Conservation (phyloP, 345 rosid genomes). For the sweet orange (Citrus sinensis) region DNA sequence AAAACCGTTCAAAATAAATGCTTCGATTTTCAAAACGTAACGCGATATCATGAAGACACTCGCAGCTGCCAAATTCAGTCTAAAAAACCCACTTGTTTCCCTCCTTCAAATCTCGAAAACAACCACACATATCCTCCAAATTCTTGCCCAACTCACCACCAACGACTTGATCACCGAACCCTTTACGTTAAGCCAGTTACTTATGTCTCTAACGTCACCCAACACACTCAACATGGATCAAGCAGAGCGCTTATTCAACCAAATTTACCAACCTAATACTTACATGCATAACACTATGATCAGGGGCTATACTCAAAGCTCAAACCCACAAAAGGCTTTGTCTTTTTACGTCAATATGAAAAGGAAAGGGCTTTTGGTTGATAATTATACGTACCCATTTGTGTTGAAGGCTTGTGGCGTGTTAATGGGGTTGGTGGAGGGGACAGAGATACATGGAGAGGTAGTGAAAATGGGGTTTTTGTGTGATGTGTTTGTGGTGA, state of each 20-base stretch:
- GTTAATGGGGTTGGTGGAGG: conserved; percentile 25
- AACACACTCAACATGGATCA: conserved; percentile 20
- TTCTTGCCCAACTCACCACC: conserved; percentile 36
- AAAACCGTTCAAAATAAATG: too few relatives aligned
- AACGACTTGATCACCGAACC: conserved; percentile 21
- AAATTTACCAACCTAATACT: conserved; percentile 19
- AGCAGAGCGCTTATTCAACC: conserved; percentile 27
- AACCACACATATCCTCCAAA: conserved; percentile 31
- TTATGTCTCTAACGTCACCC: conserved; percentile 21
- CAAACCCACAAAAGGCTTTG: conserved; percentile 22
- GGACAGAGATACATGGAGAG: conserved; percentile 34
- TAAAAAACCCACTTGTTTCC: conserved; percentile 11
- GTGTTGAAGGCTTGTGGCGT: conserved; percentile 36
- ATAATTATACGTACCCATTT: conserved; percentile 35
- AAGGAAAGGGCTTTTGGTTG: conserved; percentile 24
- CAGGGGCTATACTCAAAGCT: conserved; percentile 19
- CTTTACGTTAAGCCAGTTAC: conserved; percentile 22
- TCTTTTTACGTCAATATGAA: conserved; percentile 30
- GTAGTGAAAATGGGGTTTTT: conserved; percentile 32
- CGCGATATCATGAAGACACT: background rate
- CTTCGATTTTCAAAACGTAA: too few relatives aligned
- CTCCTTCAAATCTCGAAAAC: conserved; percentile 29
- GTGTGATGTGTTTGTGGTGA: conserved; percentile 28
- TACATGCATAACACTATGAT: conserved; percentile 36
- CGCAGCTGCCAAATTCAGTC: conserved; percentile 1